Conservation (phyloP, 192 early-diverging fungal species). For the Gaertneriomyces sp. region DNA sequence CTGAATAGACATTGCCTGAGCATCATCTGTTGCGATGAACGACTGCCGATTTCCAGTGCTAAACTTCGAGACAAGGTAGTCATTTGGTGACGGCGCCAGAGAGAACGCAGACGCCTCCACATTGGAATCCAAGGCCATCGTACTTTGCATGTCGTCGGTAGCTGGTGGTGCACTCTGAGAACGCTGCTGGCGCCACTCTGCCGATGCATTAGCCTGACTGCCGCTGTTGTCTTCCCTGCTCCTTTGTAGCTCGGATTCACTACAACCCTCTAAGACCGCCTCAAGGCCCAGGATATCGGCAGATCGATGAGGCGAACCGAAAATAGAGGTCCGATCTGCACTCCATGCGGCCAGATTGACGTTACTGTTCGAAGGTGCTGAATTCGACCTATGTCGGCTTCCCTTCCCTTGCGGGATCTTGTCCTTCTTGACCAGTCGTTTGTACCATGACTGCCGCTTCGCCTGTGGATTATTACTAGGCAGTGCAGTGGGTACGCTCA, state of each 20-base stretch:
- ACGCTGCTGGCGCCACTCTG: slow-evolving; percentile 3
- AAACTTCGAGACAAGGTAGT: too few relatives aligned
- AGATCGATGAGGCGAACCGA: neutral
- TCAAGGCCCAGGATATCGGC: slow-evolving; percentile 6
- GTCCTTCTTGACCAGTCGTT: slow-evolving; percentile 14
- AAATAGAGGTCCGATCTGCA: too few relatives aligned
- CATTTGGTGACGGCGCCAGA: too few relatives aligned
- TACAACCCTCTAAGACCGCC: slow-evolving; percentile 11
- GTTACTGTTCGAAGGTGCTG: slow-evolving; percentile 16
- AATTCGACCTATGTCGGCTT: slow-evolving; percentile 21
- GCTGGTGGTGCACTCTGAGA: slow-evolving; percentile 9
- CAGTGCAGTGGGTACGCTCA: neutral
- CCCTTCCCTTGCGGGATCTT: slow-evolving; percentile 1
- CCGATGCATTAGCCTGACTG: neutral
- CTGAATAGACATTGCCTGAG: neutral
- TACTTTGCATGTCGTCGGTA: neutral
- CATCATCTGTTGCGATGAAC: too few relatives aligned
- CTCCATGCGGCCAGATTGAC: too few relatives aligned
- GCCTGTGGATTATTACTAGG: slow-evolving; percentile 1
- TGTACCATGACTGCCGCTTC: slow-evolving; percentile 34
- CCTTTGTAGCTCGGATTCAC: neutral
- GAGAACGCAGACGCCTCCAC: too few relatives aligned
- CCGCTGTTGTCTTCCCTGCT: neutral
- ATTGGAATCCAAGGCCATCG: too few relatives aligned
- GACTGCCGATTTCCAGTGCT: too few relatives aligned